These are phyloP conservation scores for Juglanconis oblonga DNA, from an alignment of 2,329 filamentous ascomycete genomes.

Conservation along the genomic window DNA sequence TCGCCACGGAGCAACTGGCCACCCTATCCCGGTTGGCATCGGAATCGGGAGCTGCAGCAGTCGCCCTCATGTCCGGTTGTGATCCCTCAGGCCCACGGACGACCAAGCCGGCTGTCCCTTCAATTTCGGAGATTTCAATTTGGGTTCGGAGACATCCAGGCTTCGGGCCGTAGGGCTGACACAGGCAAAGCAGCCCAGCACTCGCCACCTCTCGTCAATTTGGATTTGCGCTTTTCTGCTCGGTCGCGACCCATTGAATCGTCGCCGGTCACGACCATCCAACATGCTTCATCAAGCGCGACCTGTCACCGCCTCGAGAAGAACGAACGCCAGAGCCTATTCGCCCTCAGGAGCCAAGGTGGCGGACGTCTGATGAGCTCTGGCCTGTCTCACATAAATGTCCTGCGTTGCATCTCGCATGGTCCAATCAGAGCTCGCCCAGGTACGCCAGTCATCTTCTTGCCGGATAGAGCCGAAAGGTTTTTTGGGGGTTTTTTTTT, in stretches of 20 bases:
- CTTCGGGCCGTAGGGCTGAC: constrained; percentile 13
- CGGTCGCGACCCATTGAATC: background rate
- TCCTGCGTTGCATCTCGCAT: background rate
- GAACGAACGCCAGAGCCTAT: background rate
- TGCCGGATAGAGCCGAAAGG: constrained; percentile 10
- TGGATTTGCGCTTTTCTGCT: background rate
- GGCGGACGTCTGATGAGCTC: constrained; percentile 1
- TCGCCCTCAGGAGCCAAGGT: background rate
- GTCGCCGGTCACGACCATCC: background rate
- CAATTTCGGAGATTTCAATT: background rate
- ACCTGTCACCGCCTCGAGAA: background rate
- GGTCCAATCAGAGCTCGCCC: constrained; percentile 3
- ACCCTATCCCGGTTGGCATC: background rate
- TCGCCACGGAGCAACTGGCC: background rate
- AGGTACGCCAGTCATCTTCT: constrained; percentile 5
- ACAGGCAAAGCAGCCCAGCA: background rate
- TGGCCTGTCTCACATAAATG: constrained; percentile 9
- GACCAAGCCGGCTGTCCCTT: background rate
- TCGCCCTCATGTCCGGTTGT: background rate
- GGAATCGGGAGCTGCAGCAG: background rate
- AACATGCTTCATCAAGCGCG: background rate
- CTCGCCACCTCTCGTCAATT: background rate
- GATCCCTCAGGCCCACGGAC: too few relatives aligned
- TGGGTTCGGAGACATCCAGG: background rate
- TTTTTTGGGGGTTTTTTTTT: background rate